A percentile compares a stretch with the other conserved stretches of the same genome.
Evolutionary conservation across 805 yeast species (phyloP).

Genomic region (Sungouiella thailandica): DNA sequence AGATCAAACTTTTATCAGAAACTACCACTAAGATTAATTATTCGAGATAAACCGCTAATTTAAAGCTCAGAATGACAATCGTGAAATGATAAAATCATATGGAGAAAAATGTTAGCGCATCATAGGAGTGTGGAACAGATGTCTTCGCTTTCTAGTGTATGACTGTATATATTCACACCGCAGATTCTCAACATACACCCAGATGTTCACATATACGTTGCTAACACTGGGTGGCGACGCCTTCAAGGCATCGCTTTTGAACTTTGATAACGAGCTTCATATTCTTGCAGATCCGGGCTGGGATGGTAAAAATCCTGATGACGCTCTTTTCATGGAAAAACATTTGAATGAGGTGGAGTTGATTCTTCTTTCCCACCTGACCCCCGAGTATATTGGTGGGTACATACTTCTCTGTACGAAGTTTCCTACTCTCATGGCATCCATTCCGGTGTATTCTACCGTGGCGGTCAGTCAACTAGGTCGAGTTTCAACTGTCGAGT

Average conservation of each 20-base stretch:
- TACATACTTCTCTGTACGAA: constrained; percentile 59
- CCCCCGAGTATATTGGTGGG: constrained; percentile 76
- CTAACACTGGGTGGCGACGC: constrained; percentile 25
- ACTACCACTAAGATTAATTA: too few relatives aligned
- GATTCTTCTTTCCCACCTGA: constrained; percentile 81
- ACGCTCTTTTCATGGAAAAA: constrained; percentile 30
- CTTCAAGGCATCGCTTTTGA: constrained; percentile 45
- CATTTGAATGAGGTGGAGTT: constrained; percentile 48
- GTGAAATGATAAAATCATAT: too few relatives aligned
- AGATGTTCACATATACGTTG: constrained; percentile 38
- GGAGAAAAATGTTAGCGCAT: too few relatives aligned
- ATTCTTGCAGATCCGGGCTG: constrained; percentile 72
- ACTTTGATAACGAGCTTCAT: constrained; percentile 50
- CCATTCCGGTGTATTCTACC: constrained; percentile 79
- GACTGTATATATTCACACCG: too few relatives aligned
- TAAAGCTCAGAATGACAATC: too few relatives aligned
- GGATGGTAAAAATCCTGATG: constrained; percentile 47
- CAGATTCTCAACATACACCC: too few relatives aligned
- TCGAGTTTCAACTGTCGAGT: constrained; percentile 77
- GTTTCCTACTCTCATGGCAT: constrained; percentile 50
- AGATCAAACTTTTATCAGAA: too few relatives aligned
- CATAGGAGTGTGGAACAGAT: too few relatives aligned
- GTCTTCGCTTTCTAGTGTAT: too few relatives aligned
- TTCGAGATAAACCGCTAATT: too few relatives aligned
- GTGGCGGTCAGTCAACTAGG: constrained; percentile 88